phyloP scores from a whole-genome alignment of 2,329 filamentous ascomycete genomes.

The Xylaria digitata region DNA sequence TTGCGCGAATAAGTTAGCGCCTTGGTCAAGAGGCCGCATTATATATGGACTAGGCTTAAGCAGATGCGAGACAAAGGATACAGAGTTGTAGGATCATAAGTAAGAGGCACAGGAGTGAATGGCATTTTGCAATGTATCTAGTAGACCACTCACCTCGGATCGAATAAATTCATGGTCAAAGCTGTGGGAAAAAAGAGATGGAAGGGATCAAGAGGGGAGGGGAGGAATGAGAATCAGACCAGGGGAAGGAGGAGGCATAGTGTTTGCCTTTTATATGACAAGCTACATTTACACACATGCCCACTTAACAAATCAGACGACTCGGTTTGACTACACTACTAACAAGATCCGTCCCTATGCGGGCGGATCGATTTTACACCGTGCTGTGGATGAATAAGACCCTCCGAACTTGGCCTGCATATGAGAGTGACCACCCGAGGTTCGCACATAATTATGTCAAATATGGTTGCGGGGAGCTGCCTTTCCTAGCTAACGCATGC shows the following conservation, averaged over 20 bases:
- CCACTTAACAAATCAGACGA: conserved; percentile 16
- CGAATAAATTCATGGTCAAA: conserved; percentile 17
- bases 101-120: background rate
- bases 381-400: conserved; percentile 11
- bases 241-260: conserved; percentile 13
- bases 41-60: background rate
- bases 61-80: background rate
- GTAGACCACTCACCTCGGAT: conserved; percentile 14
- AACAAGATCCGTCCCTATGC: conserved; percentile 16
- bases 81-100: background rate
- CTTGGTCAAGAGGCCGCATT: background rate
- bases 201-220: conserved; percentile 2
- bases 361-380: conserved; percentile 16
- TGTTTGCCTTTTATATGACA: conserved; percentile 9
- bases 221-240: background rate
- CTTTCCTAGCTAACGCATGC: conserved; percentile 30
- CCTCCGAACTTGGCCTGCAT: conserved; percentile 29
- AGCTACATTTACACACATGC: conserved; percentile 10
- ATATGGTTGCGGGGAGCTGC: conserved; percentile 27
- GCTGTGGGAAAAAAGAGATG: background rate
- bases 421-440: conserved; percentile 24
- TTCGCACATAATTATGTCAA: conserved; percentile 4
- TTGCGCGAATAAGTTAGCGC: conserved; percentile 21
- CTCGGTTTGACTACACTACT: background rate
- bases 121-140: background rate